These are phyloP conservation scores for Peronosclerospora sorghi DNA, from an alignment of 352 stramenopile genomes.

Conservation along the genomic window DNA sequence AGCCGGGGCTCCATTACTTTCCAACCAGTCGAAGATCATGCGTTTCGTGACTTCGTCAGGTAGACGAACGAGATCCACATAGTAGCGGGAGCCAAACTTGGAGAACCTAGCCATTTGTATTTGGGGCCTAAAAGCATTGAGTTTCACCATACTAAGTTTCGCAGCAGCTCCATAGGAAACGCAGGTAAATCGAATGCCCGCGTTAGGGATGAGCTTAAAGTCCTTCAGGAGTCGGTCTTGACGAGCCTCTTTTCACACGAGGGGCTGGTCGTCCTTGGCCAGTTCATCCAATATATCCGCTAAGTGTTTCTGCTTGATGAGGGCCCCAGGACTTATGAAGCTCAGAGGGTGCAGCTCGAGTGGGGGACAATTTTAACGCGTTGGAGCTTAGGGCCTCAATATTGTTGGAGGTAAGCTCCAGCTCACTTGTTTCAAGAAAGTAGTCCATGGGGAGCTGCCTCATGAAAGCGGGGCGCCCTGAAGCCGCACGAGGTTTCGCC, in stretches of 20 bases:
- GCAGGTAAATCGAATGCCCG: not conserved
- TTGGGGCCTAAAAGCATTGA: not conserved
- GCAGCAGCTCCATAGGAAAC: not conserved
- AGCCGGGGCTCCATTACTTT: not conserved
- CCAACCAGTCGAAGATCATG: not conserved
- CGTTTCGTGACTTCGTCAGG: not conserved
- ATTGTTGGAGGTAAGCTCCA: too few relatives aligned
- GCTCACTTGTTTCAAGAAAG: too few relatives aligned
- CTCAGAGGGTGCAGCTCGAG: not conserved
- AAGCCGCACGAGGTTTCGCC: too few relatives aligned
- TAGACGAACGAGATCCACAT: not conserved
- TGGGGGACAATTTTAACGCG: not conserved
- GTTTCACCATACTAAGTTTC: not conserved
- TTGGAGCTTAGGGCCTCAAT: too few relatives aligned
- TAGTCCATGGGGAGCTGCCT: too few relatives aligned
- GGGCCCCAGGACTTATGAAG: not conserved
- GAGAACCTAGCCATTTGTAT: not conserved
- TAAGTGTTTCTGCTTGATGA: not conserved
- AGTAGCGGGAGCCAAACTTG: not conserved
- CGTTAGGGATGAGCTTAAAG: not conserved
- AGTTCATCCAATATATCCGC: not conserved
- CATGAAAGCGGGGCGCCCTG: too few relatives aligned
- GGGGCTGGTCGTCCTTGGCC: not conserved
- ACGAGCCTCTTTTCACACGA: not conserved
- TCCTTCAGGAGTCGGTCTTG: not conserved